Evolutionary conservation across 768 basidiomycete genomes (phyloP), one percentile per base, ranked within the genome.

Genomic region (Mycena epipterygia): DNA sequence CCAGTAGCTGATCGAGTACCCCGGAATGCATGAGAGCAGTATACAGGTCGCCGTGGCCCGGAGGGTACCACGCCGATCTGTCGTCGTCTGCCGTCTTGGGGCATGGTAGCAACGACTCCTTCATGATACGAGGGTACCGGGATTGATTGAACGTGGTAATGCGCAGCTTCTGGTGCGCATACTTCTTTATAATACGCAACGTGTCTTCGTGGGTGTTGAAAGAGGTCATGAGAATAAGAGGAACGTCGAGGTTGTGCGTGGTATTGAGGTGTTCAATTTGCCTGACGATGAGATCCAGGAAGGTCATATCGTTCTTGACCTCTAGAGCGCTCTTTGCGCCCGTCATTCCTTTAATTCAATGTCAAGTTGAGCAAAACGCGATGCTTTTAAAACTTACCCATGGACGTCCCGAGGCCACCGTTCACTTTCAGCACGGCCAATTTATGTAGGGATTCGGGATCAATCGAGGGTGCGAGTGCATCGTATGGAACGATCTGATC

Each of bases 201-300:
- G 97, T 97, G 82, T 98, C 96, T 33, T 97, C 95, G 80, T 96
- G 94, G 19, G 97, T 98, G 86, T 97, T 97, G 88, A 99, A 98
- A 62, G 95, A 97, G 78, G 96, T 97, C 97, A 98, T 97, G 77
- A 98, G 90, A 84, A 98, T 93, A 81, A 98, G 93, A 21, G 95
- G 96, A 48, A 97, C 94, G 81, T 97, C 93, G 81, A 95, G 91
- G 70, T 89, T 89, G 78, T 90, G 85, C 53, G 89, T 88, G 57
- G 91, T 92, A 86, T 97, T 96, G 77, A 97, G 91, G 80, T 97
- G 95, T 86, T 98, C 95, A 77, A 98, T 96, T 83, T 98, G 96
- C 73, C 94, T 89, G 49, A 98, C 95, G 65, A 90, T 93, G 68
- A 98, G 88, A 81, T 98, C 97, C 72, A 98, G 91, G 90, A 98